phyloP scores from a whole-genome alignment of 257 asterid genomes.

The Nemophila menziesii region DNA sequence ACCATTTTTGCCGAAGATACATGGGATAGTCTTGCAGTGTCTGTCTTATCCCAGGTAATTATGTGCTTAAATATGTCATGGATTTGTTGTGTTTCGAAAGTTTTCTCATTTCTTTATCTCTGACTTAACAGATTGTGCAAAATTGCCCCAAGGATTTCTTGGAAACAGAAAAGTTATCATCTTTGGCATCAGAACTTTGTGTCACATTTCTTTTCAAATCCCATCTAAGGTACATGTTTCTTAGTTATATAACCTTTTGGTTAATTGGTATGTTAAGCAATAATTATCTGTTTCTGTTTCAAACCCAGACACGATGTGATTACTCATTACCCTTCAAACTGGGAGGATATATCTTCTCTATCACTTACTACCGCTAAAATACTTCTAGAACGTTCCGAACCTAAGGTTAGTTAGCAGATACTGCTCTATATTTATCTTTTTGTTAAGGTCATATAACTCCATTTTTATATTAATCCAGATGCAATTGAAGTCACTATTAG shows the following conservation, averaged over 20 bases:
- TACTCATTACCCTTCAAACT: conserved; percentile 34
- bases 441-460: conserved; percentile 1
- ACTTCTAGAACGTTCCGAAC: conserved; percentile 43
- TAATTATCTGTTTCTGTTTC: conserved; percentile 11
- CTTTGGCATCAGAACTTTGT: conserved; percentile 70
- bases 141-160: conserved; percentile 75
- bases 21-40: conserved; percentile 59
- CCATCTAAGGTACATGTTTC: conserved; percentile 38
- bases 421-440: conserved; percentile 3
- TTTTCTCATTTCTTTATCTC: conserved; percentile 22
- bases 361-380: conserved; percentile 43
- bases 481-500: conserved; percentile 52
- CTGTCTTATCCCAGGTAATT: conserved; percentile 62
- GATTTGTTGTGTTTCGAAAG: background rate
- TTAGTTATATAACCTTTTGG: background rate
- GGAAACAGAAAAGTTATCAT: conserved; percentile 41
- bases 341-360: conserved; percentile 33
- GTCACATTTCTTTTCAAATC: conserved; percentile 51
- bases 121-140: conserved; percentile 57
- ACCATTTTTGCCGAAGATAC: conserved; percentile 39
- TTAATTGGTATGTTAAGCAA: background rate
- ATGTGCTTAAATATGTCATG: background rate
- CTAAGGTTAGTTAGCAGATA: conserved; percentile 36
- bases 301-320: conserved; percentile 32
- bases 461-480: conserved; percentile 37